phyloP scores from a whole-genome alignment of 805 yeast species.

The Candida orba region DNA sequence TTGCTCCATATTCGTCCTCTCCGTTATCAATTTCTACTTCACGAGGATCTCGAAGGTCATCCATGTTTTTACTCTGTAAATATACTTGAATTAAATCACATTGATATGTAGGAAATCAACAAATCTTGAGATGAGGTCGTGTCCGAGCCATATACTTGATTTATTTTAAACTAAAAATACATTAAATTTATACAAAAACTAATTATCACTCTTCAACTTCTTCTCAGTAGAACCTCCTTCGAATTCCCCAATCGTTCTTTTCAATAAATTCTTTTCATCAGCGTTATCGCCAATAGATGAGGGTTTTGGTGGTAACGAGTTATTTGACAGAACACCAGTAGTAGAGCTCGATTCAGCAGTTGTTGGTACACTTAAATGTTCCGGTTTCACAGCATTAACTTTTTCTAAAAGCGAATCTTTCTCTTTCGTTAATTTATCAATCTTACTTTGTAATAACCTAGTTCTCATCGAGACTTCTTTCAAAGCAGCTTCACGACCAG shows the following conservation, averaged over 20 bases:
- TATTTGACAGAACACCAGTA: no score
- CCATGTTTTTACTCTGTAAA: background rate
- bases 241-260: conserved; percentile 22
- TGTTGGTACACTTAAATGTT: background rate
- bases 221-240: conserved; percentile 26
- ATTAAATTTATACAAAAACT: background rate
- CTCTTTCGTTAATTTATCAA: conserved; percentile 29
- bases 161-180: no score
- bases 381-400: background rate
- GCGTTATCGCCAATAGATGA: background rate
- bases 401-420: conserved; percentile 31
- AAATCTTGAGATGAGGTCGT: background rate
- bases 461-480: conserved; percentile 31
- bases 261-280: conserved; percentile 7
- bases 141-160: background rate
- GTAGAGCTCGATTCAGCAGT: background rate
- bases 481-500: conserved; percentile 22
- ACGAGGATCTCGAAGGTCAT: conserved; percentile 13
- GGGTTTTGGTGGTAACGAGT: conserved; percentile 13
- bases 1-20: conserved; percentile 6
- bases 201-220: conserved; percentile 14
- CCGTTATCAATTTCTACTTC: conserved; percentile 1
- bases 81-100: background rate
- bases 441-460: conserved; percentile 35
- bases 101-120: no score